Evolutionary conservation across 148 eudicot genomes (phyloP).

Genomic region (Euryodendron excelsum): DNA sequence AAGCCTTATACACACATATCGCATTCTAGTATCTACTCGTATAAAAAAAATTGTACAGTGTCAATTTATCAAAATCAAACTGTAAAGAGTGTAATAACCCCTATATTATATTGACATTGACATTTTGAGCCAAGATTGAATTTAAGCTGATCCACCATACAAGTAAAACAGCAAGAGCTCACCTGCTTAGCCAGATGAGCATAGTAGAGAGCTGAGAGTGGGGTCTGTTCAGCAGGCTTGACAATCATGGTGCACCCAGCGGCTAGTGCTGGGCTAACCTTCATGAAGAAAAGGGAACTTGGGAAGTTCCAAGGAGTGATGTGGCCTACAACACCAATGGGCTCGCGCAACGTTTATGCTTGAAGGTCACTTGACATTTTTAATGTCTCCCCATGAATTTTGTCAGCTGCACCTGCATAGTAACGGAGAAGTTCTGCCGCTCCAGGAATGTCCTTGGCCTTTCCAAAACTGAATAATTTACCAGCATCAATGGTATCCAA

Average conservation of each 20-base stretch:
- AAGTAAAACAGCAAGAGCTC: too few species aligned
- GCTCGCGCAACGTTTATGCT: slow-evolving; percentile 74
- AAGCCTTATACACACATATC: too few species aligned
- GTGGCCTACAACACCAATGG: slow-evolving; percentile 74
- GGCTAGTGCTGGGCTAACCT: slow-evolving; percentile 80
- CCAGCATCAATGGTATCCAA: slow-evolving; percentile 66
- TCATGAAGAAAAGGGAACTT: slow-evolving; percentile 50
- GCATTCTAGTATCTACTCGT: too few species aligned
- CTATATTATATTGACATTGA: too few species aligned
- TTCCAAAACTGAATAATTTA: slow-evolving; percentile 36
- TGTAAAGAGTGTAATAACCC: too few species aligned
- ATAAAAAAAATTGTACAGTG: too few species aligned
- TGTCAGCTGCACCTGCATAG: slow-evolving; percentile 85
- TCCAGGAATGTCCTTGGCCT: slow-evolving; percentile 45
- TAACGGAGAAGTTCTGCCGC: slow-evolving; percentile 49
- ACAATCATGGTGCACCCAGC: slow-evolving; percentile 85
- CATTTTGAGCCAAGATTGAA: too few species aligned
- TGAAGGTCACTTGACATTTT: too few species aligned
- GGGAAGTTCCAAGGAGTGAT: slow-evolving; percentile 91
- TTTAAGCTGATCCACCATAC: too few species aligned
- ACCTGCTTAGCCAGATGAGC: slow-evolving; percentile 75
- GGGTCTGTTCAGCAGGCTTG: slow-evolving; percentile 87
- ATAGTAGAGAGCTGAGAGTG: slow-evolving; percentile 66
- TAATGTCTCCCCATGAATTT: slow-evolving; percentile 75
- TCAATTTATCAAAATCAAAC: too few species aligned